phyloP scores from a whole-genome alignment of 257 asterid species.

The Fraxinus quadrangulata region DNA sequence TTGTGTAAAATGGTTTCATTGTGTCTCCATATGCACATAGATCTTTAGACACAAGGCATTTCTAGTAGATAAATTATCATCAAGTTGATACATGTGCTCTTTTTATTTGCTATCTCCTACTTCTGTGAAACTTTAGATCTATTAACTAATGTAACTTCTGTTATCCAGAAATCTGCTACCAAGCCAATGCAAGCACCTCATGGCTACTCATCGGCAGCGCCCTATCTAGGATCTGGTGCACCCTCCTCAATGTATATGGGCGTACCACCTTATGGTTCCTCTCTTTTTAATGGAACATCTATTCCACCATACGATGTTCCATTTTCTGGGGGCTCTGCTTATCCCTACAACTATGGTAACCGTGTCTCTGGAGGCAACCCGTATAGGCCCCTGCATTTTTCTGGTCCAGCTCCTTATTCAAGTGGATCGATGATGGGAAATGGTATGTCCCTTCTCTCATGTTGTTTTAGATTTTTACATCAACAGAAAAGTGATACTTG shows the following conservation, averaged over 20 bases:
- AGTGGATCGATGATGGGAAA: slow-evolving; percentile 72
- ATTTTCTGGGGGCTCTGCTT: slow-evolving; percentile 77
- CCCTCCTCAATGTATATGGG: slow-evolving; percentile 86
- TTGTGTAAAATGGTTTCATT: not conserved
- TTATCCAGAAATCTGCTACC: slow-evolving; percentile 60
- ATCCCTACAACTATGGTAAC: slow-evolving; percentile 75
- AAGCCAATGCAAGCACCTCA: slow-evolving; percentile 77
- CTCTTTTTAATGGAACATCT: slow-evolving; percentile 71
- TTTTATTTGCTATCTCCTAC: slow-evolving; percentile 15
- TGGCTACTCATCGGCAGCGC: slow-evolving; percentile 60
- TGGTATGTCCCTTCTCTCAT: slow-evolving; percentile 34
- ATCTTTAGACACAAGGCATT: not conserved
- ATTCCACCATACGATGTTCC: slow-evolving; percentile 82
- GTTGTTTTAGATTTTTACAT: not conserved
- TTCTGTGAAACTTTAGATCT: slow-evolving; percentile 3
- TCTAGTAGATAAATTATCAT: not conserved
- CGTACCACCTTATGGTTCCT: slow-evolving; percentile 74
- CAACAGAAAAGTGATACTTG: not conserved
- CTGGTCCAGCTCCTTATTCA: slow-evolving; percentile 75
- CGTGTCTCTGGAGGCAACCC: slow-evolving; percentile 90
- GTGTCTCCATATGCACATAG: not conserved
- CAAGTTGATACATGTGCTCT: not conserved
- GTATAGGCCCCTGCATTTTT: slow-evolving; percentile 68
- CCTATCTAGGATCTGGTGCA: slow-evolving; percentile 70
- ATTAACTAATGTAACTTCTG: not conserved